Percentiles rank a stretch among this genome's conserved stretches.
Evolutionary conservation across 371 early-diverging fungal genomes (phyloP).

Genomic region (Rhizomucor pusillus): DNA sequence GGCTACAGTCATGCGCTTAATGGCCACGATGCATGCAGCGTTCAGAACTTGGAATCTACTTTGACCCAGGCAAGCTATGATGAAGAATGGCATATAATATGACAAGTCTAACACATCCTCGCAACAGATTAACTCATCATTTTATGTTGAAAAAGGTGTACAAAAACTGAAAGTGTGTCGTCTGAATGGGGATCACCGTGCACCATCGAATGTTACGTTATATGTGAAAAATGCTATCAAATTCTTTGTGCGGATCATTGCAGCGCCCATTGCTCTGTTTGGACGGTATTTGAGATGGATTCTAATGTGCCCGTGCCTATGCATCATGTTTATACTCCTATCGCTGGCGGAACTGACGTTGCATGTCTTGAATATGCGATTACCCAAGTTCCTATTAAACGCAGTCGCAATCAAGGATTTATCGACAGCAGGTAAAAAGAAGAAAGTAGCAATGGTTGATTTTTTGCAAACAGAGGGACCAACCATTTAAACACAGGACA

Average conservation of each 20-base stretch:
- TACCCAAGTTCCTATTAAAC: conserved; percentile 56
- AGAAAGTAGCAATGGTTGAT: background rate
- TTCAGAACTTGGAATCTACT: too few species aligned
- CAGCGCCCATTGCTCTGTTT: background rate
- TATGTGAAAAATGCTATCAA: background rate
- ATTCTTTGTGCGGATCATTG: background rate
- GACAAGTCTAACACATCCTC: background rate
- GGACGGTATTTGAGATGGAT: conserved; percentile 23
- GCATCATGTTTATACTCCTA: conserved; percentile 41
- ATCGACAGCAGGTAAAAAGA: conserved; percentile 53
- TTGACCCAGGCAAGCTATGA: background rate
- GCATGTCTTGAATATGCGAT: conserved; percentile 49
- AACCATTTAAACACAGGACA: conserved; percentile 45
- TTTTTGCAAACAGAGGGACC: too few species aligned
- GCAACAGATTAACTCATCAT: conserved; percentile 47
- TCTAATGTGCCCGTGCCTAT: conserved; percentile 33
- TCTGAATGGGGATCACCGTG: too few species aligned
- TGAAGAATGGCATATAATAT: background rate
- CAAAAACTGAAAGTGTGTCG: background rate
- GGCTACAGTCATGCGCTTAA: conserved; percentile 9
- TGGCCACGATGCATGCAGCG: too few species aligned
- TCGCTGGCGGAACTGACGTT: conserved; percentile 49
- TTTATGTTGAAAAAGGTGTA: conserved; percentile 44
- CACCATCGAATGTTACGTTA: too few species aligned
- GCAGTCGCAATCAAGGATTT: conserved; percentile 64